Percentiles rank a stretch among this genome's conserved stretches.
Evolutionary conservation across 2,329 filamentous ascomycete genomes (phyloP).

Genomic region (Colletotrichum chrysophilum): DNA sequence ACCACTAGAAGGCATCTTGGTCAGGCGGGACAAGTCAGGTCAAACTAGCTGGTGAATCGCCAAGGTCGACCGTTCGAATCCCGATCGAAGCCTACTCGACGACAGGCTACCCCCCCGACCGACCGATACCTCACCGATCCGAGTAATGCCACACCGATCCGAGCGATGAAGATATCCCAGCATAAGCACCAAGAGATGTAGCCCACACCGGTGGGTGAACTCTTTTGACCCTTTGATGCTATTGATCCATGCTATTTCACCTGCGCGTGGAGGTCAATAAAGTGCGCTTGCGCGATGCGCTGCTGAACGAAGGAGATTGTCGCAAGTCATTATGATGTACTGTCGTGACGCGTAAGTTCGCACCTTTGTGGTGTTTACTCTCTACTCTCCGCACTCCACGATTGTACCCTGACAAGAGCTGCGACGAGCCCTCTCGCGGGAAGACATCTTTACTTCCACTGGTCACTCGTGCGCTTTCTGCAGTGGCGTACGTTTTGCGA

Average conservation of each 20-base stretch:
- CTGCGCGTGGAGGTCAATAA: background rate
- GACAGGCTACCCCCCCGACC: background rate
- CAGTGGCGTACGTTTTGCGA: background rate
- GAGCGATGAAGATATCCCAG: background rate
- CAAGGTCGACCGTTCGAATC: background rate
- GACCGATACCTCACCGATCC: background rate
- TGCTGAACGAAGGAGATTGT: background rate
- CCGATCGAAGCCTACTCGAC: background rate
- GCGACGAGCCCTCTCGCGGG: background rate
- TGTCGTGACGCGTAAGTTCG: background rate
- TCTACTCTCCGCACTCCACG: background rate
- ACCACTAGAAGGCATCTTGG: background rate
- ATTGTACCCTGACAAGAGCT: background rate
- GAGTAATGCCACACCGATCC: background rate
- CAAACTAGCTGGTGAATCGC: background rate
- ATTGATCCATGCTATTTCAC: background rate
- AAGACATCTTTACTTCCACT: background rate
- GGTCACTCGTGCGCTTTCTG: background rate
- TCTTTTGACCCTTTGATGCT: background rate
- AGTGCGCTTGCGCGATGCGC: background rate
- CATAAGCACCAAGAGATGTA: constrained; percentile 3
- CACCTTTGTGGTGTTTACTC: background rate
- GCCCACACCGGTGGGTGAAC: background rate
- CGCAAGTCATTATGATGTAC: background rate
- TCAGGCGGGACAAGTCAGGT: background rate